Conservation (phyloP, 1,284 basidiomycete genomes). For the Lignosus rhinocerotis region DNA sequence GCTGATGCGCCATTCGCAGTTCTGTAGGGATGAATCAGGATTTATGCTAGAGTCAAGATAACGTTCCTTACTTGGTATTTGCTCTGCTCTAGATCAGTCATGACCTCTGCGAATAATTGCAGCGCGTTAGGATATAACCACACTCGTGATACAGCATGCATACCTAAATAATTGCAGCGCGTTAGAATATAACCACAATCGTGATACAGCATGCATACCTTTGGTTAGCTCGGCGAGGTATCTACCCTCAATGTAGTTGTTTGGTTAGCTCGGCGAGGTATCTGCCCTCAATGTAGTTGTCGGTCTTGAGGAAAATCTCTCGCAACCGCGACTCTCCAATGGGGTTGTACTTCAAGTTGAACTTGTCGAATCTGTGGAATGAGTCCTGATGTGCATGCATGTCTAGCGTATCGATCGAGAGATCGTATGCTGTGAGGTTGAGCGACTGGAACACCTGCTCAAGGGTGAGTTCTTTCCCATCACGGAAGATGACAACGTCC, state of each 20-base stretch:
- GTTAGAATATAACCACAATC: too few species aligned
- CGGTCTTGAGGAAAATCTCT: slow-evolving; percentile 99
- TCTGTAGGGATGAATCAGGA: slow-evolving; percentile 41
- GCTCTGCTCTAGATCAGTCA: slow-evolving; percentile 95
- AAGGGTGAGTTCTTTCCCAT: slow-evolving; percentile 87
- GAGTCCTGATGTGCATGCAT: slow-evolving; percentile 99
- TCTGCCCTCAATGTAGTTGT: slow-evolving; percentile 89
- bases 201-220: too few species aligned
- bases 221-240: too few species aligned
- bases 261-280: slow-evolving; percentile 96
- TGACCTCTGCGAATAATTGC: slow-evolving; percentile 68
- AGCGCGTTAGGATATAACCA: neutral
- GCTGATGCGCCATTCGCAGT: slow-evolving; percentile 95
- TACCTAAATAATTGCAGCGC: too few species aligned
- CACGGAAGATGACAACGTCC: slow-evolving; percentile 96
- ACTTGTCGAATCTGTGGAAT: slow-evolving; percentile 98
- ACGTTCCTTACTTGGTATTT: slow-evolving; percentile 83
- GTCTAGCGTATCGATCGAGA: slow-evolving; percentile 98
- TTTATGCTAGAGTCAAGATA: neutral
- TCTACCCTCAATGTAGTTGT: too few species aligned
- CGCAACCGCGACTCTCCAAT: slow-evolving; percentile 94
- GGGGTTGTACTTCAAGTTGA: slow-evolving; percentile 92
- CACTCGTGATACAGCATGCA: neutral
- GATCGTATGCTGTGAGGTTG: slow-evolving; percentile 94
- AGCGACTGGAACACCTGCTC: slow-evolving; percentile 95